Conservation (phyloP, 331 rosid species). For the Quercus tomentella region DNA sequence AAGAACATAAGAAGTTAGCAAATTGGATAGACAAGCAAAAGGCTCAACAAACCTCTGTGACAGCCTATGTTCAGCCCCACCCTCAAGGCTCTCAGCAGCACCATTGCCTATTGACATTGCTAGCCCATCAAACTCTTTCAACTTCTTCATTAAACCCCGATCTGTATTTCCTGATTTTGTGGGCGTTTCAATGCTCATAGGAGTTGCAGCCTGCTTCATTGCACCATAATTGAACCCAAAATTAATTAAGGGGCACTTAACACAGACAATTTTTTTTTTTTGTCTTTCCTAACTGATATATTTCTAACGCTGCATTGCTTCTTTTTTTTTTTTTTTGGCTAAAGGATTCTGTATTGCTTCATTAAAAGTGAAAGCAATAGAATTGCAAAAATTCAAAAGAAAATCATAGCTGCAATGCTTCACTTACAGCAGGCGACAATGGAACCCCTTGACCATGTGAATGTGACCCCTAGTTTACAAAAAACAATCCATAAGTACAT, state of each 20-base stretch:
- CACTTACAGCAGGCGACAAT: slow-evolving; percentile 62
- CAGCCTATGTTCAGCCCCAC: slow-evolving; percentile 48
- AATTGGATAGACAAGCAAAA: background rate
- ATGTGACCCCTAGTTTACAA: slow-evolving; percentile 51
- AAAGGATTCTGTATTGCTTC: too few relatives aligned
- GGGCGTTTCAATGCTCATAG: slow-evolving; percentile 62
- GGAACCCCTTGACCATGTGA: slow-evolving; percentile 67
- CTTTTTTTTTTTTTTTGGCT: too few relatives aligned
- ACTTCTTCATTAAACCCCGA: slow-evolving; percentile 65
- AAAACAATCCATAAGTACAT: slow-evolving; percentile 17
- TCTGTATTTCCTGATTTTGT: slow-evolving; percentile 76
- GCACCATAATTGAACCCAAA: slow-evolving; percentile 16
- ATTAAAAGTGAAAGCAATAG: background rate
- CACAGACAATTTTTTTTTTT: background rate
- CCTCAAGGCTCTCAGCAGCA: slow-evolving; percentile 55
- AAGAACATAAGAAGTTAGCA: background rate
- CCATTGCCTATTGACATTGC: slow-evolving; percentile 87
- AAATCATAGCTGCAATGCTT: background rate
- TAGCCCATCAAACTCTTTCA: slow-evolving; percentile 84
- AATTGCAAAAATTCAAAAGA: background rate
- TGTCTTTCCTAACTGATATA: background rate
- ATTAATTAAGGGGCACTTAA: background rate
- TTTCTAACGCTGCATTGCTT: background rate
- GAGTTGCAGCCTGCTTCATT: slow-evolving; percentile 50
- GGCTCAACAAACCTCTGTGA: slow-evolving; percentile 71